Evolutionary conservation across 177 flowering plant species (phyloP).

Genomic region (Vitis hybrid): DNA sequence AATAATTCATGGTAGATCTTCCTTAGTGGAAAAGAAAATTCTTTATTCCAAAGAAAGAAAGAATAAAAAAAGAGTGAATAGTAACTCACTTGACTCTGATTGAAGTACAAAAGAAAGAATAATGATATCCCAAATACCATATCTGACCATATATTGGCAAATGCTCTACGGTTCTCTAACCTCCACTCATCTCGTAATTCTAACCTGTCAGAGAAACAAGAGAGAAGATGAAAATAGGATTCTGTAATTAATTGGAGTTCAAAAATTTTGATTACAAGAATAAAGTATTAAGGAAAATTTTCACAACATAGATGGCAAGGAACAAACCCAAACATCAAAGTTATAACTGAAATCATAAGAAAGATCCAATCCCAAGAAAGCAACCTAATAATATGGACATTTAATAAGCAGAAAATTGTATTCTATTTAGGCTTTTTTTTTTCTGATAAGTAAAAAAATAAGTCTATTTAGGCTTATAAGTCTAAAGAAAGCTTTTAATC

Average conservation of each 20-base stretch:
- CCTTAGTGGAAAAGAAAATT: not conserved
- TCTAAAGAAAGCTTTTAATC: too few species aligned
- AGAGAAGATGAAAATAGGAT: constrained; percentile 1
- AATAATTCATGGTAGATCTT: not conserved
- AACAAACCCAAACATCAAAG: not conserved
- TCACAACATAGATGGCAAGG: not conserved
- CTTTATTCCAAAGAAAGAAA: not conserved
- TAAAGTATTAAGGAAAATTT: not conserved
- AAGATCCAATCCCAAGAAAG: too few species aligned
- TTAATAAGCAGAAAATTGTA: too few species aligned
- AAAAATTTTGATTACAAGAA: not conserved
- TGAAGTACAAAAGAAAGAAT: constrained; percentile 81
- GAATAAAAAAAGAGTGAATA: not conserved
- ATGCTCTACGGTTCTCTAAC: constrained; percentile 77
- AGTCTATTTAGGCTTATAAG: too few species aligned
- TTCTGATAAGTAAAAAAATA: too few species aligned
- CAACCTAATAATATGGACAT: too few species aligned
- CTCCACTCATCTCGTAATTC: constrained; percentile 92
- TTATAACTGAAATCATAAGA: too few species aligned
- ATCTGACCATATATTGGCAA: constrained; percentile 96
- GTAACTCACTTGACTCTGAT: constrained; percentile 75
- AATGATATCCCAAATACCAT: constrained; percentile 78
- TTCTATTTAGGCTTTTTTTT: too few species aligned
- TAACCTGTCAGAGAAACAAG: constrained; percentile 51
- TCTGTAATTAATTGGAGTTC: not conserved